Conservation (phyloP, 2,329 filamentous ascomycete species). For the Colletotrichum camelliae region DNA sequence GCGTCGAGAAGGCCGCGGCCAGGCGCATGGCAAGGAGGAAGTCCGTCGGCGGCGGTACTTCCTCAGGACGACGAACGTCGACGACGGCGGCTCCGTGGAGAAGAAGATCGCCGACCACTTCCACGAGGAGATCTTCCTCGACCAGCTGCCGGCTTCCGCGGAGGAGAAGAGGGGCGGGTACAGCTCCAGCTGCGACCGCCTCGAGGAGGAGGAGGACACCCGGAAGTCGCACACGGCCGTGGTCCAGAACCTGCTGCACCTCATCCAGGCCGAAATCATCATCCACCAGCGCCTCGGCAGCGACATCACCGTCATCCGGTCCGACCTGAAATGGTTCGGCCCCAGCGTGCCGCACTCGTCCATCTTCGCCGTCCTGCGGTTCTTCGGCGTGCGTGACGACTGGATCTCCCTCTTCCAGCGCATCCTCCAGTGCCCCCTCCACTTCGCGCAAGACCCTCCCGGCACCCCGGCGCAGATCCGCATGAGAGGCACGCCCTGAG, state of each 20-base stretch:
- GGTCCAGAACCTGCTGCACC: slow-evolving; percentile 62
- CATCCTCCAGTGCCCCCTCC: slow-evolving; percentile 58
- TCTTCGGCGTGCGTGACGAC: slow-evolving; percentile 55
- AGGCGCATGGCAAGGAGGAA: slow-evolving; percentile 34
- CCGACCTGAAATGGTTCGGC: slow-evolving; percentile 64
- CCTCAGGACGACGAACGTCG: slow-evolving; percentile 28
- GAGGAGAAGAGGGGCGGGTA: slow-evolving; percentile 42
- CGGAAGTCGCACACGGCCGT: slow-evolving; percentile 49
- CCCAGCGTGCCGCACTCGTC: slow-evolving; percentile 62
- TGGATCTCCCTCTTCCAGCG: slow-evolving; percentile 62
- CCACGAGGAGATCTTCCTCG: slow-evolving; percentile 55
- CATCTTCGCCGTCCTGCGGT: slow-evolving; percentile 57
- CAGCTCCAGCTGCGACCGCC: slow-evolving; percentile 40
- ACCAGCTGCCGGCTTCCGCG: slow-evolving; percentile 52
- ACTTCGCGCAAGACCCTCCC: slow-evolving; percentile 55
- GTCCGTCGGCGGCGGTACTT: slow-evolving; percentile 50
- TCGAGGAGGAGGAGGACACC: slow-evolving; percentile 32
- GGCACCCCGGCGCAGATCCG: slow-evolving; percentile 45
- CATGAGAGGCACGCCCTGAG: slow-evolving; percentile 61
- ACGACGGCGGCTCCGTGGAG: slow-evolving; percentile 30
- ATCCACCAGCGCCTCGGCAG: slow-evolving; percentile 52
- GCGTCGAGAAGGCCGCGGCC: slow-evolving; percentile 36
- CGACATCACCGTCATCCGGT: slow-evolving; percentile 58
- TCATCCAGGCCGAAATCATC: slow-evolving; percentile 60
- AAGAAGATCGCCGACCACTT: slow-evolving; percentile 41